Evolutionary conservation across 75 land plant genomes (phyloP), one percentile per base, ranked within the genome.

Genomic region (Isoetes taiwanensis): DNA sequence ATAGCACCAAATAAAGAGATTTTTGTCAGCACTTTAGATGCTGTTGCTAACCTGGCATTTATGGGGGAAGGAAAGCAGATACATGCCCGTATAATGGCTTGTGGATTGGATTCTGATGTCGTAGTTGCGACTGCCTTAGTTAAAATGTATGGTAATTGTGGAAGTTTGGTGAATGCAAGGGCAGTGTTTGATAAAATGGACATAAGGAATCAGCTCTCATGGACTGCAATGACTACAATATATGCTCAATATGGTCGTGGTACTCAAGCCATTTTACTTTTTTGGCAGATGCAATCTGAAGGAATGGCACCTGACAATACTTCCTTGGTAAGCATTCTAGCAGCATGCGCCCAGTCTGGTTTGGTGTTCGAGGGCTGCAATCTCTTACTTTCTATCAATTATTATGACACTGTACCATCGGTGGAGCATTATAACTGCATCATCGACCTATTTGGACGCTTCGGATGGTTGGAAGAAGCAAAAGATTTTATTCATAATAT

Each of bases 101-200:
- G 12, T 8, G 50, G 50, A 5, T 6, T 23, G 23, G 12, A n/a
- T 6, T 46, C 50, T 19, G 50, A 46, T 8, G n/a, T 46, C 12
- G n/a, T 46, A 6, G 50, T 46, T 5, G 50, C 5, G 16, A 46
- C 50, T 46, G 50, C 50, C 8, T 6, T 46, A 23, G n/a, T 46
- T 8, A 46, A 46, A 16, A 46, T 46, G 50, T 46, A 19, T 46
- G n/a, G 50, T 8, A 46, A 46, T 19, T 46, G 50, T 46, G 16
- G 16, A 4, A 23, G 12, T 6, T 6, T 46, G 16, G 5, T 8
- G 12, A 23, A 46, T 19, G 50, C 50, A 16, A 5, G 4, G 4
- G 50, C 6, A 16, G 16, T 46, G n/a, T 46, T 46, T 46, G 50
- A 46, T 8, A 5, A 23, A 8, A 46, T 46, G 25, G 4, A 6